A percentile compares a stretch with the other conserved stretches of the same genome.
Conservation (phyloP, 1,139 yeast genomes). For the Yarrowia galli region DNA sequence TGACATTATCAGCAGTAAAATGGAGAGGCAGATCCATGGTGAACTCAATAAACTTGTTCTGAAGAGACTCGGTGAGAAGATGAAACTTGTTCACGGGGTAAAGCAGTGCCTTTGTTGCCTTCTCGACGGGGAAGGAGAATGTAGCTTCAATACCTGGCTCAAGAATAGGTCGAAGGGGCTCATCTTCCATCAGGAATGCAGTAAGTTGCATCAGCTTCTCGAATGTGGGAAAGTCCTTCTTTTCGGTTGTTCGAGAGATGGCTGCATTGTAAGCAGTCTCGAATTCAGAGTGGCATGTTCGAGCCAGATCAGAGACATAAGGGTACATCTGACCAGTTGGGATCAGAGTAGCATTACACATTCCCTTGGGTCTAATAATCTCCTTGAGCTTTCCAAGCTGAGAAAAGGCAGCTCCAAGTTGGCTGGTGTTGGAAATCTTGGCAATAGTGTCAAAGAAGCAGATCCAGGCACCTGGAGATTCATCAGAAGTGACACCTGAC, state of each 20-base stretch:
- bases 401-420: slow-evolving; percentile 10
- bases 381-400: slow-evolving; percentile 27
- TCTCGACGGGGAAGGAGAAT: slow-evolving; percentile 9
- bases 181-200: slow-evolving; percentile 24
- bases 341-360: slow-evolving; percentile 19
- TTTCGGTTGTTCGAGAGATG: slow-evolving; percentile 3
- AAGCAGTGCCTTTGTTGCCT: slow-evolving; percentile 26
- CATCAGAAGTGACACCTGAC: slow-evolving; percentile 18
- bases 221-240: slow-evolving; percentile 32
- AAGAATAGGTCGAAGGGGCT: slow-evolving; percentile 6
- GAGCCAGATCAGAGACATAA: slow-evolving; percentile 18
- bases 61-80: slow-evolving; percentile 16
- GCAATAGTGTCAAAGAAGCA: slow-evolving; percentile 30
- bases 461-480: slow-evolving; percentile 27
- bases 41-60: slow-evolving; percentile 23
- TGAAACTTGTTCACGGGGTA: slow-evolving; percentile 27
- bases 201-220: slow-evolving; percentile 27
- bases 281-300: not conserved
- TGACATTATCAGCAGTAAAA: slow-evolving; percentile 13
- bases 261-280: slow-evolving; percentile 20
- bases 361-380: slow-evolving; percentile 24
- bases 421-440: slow-evolving; percentile 21
- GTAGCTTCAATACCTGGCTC: slow-evolving; percentile 5
- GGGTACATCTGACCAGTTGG: slow-evolving; percentile 34
- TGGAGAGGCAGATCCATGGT: slow-evolving; percentile 22